phyloP scores from a whole-genome alignment of 2,329 filamentous ascomycete species.

The Sclerotinia subarctica region DNA sequence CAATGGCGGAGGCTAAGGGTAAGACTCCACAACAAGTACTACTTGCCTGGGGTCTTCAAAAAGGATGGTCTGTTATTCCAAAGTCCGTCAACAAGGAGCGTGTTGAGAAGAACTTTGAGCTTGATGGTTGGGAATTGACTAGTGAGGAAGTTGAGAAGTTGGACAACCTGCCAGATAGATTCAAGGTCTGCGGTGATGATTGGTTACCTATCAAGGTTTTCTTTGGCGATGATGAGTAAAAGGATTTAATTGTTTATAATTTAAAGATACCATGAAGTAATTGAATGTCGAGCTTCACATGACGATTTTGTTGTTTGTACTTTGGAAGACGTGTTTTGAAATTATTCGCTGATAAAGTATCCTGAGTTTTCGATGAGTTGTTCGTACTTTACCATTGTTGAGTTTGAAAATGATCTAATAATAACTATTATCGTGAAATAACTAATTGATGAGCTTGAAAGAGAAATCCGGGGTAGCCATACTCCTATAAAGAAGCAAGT shows the following conservation, averaged over 20 bases:
- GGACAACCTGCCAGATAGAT: conserved; percentile 49
- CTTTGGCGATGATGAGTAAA: conserved; percentile 73
- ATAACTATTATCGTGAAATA: not conserved
- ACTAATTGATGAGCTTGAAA: not conserved
- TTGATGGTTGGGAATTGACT: conserved; percentile 71
- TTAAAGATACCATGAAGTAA: conserved; percentile 21
- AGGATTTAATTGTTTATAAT: conserved; percentile 43
- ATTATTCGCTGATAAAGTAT: not conserved
- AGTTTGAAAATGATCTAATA: not conserved
- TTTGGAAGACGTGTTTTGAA: not conserved
- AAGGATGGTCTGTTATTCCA: conserved; percentile 80
- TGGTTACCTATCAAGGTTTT: conserved; percentile 79
- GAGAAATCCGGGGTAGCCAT: not conserved
- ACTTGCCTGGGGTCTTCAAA: conserved; percentile 75
- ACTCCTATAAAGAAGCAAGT: conserved; percentile 2
- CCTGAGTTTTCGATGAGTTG: not conserved
- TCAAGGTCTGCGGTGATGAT: conserved; percentile 75
- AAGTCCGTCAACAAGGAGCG: conserved; percentile 74
- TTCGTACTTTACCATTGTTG: not conserved
- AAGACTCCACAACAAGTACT: conserved; percentile 73
- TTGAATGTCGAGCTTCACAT: conserved; percentile 3
- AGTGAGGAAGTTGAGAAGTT: conserved; percentile 69
- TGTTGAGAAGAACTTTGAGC: conserved; percentile 72
- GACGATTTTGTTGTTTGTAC: not conserved
- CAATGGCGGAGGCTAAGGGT: conserved; percentile 62